A percentile compares a stretch with the other conserved stretches of the same genome.
These are phyloP conservation scores for Phytophthora palmivora DNA, from an alignment of 352 stramenopile species.

Conservation along the genomic window DNA sequence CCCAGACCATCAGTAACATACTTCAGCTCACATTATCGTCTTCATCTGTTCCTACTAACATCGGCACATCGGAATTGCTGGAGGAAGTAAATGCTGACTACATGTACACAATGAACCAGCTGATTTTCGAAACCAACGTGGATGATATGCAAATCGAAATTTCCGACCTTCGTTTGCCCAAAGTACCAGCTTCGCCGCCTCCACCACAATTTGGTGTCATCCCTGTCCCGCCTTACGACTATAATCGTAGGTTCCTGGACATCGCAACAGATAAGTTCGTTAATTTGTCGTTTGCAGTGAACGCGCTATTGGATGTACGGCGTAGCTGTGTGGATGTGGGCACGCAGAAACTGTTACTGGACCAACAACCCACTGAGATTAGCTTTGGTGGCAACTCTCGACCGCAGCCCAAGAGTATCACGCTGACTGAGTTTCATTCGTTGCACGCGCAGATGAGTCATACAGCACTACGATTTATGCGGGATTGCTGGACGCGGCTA, in stretches of 20 bases:
- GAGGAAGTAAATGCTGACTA: conserved; percentile 93
- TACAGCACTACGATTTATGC: conserved; percentile 75
- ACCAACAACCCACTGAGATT: conserved; percentile 72
- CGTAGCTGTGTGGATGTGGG: conserved; percentile 73
- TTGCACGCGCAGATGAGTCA: conserved; percentile 78
- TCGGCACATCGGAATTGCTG: conserved; percentile 70
- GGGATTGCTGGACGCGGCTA: conserved; percentile 77
- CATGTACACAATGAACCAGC: conserved; percentile 94
- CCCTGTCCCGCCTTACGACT: conserved; percentile 62
- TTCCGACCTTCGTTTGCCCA: conserved; percentile 53
- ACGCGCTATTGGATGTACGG: conserved; percentile 77
- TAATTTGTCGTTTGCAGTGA: conserved; percentile 73
- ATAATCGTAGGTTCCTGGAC: conserved; percentile 68
- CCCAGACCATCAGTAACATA: conserved; percentile 77
- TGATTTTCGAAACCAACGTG: conserved; percentile 89
- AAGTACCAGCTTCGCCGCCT: conserved; percentile 20
- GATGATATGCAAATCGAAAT: conserved; percentile 70
- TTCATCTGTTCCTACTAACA: conserved; percentile 53
- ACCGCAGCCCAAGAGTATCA: conserved; percentile 65
- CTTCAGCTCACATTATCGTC: conserved; percentile 73
- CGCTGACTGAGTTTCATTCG: conserved; percentile 72
- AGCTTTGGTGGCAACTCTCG: conserved; percentile 50
- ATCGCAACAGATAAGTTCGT: conserved; percentile 75
- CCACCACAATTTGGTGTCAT: conserved; percentile 65
- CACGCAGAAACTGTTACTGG: conserved; percentile 66